Base-by-base conservation (phyloP, 805 yeast species). In the Candida orba region DNA sequence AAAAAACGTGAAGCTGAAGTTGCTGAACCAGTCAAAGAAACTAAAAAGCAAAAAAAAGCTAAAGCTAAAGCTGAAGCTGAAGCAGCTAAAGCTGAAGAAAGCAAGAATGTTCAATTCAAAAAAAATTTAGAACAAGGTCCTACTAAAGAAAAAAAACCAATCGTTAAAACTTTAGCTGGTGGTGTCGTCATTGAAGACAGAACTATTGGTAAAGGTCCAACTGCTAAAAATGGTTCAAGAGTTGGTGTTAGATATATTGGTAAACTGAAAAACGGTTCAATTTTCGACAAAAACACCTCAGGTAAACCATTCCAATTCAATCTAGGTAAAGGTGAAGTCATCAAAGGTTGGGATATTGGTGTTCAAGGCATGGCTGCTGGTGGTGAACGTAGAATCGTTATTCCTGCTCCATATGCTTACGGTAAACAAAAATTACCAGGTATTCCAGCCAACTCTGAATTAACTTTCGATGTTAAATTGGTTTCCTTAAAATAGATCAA, bases 271-370 rank as follows among this genome's bases (percentile, higher is more conserved):
- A 89, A 90, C 72, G 99, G 98, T 57, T 87, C 87, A 66, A 89
- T 86, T 40, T 93, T 93, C 55, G 99, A 93, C 77, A 90, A 91
- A 69, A 93, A 93, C 81, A 88, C 96, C 56, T 76, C 82, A 53
- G 99, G 99, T 60, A 91, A 88, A 74, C 99, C 99, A 61, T 93
- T 93, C 68, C 68, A 70, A 52, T 93, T 93, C 70, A 79, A 78
- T 51, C 77, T 93, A 57, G 99, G 99, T 60, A 85, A 84, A 66
- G 99, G 98, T 63, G 99, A 93, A 71, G 97, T 95, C 56, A 93
- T 93, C 75, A 87, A 87, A 68, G 99, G 98, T 53, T 93, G 96
- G 87, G 99, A 93, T 65, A 77, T 91, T 60, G 99, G 99, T 76
- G 93, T 93, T 58, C 89, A 91, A 47, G 98, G 98, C 65, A 90